Conservation (phyloP, 805 yeast species). For the Yamadazyma akitaensis region DNA sequence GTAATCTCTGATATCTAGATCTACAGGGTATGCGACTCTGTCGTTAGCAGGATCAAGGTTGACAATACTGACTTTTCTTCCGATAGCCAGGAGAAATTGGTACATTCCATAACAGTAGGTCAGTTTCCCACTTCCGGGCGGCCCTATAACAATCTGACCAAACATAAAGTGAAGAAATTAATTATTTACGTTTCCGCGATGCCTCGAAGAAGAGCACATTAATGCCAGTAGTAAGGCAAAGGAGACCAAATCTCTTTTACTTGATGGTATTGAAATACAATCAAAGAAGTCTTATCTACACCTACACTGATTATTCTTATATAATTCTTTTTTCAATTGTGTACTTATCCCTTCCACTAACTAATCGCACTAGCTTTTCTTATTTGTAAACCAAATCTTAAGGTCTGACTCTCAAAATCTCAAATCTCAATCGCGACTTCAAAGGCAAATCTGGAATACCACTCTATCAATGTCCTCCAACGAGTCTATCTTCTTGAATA, state of each 20-base stretch:
- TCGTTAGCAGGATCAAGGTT: constrained; percentile 95
- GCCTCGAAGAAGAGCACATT: not conserved
- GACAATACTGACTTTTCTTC: constrained; percentile 78
- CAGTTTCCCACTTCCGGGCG: constrained; percentile 97
- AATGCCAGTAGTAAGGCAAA: not conserved
- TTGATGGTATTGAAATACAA: not conserved
- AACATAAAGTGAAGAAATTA: constrained; percentile 35
- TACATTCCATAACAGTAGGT: constrained; percentile 91
- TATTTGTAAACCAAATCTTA: too few relatives aligned
- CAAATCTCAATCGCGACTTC: not conserved
- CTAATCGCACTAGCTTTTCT: not conserved
- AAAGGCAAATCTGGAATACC: constrained; percentile 4
- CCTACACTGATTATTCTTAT: not conserved
- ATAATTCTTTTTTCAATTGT: too few relatives aligned
- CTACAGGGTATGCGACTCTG: constrained; percentile 56
- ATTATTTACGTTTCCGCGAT: not conserved
- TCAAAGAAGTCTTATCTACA: not conserved
- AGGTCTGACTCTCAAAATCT: not conserved
- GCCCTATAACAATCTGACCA: constrained; percentile 94
- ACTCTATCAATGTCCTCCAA: constrained; percentile 17
- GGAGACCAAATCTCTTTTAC: not conserved
- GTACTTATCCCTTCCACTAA: too few relatives aligned
- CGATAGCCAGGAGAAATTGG: constrained; percentile 92
- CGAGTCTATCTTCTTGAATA: constrained; percentile 38
- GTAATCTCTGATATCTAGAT: constrained; percentile 75